These are phyloP conservation scores for Trichosporon sp. DNA, from an alignment of 1,284 basidiomycete genomes.

Conservation along the genomic window DNA sequence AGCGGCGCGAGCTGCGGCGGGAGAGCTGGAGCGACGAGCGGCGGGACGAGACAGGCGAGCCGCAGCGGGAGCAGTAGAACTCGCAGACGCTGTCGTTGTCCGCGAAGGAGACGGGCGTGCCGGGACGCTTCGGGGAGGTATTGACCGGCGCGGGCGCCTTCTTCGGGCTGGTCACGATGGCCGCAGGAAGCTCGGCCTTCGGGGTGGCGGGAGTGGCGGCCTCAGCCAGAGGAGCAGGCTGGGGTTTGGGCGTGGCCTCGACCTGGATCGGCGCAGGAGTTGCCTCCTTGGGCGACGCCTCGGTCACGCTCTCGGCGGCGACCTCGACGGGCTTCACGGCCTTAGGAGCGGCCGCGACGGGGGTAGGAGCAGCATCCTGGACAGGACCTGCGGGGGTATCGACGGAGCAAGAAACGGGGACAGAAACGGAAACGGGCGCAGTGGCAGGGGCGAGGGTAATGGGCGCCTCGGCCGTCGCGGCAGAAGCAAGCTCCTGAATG, in stretches of 20 bases:
- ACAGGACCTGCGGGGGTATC: not conserved
- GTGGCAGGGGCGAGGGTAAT: not conserved
- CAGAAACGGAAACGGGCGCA: not conserved
- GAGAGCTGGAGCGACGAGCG: conserved; percentile 15
- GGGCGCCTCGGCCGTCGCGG: not conserved
- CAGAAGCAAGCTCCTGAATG: not conserved
- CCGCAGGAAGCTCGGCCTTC: not conserved
- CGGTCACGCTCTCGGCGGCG: not conserved
- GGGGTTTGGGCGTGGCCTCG: not conserved
- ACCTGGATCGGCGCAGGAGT: not conserved
- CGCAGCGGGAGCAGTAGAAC: not conserved
- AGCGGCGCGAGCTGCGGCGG: conserved; percentile 12
- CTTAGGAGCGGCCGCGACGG: not conserved
- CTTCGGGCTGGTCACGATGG: not conserved
- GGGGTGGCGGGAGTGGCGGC: not conserved
- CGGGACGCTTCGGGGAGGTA: not conserved
- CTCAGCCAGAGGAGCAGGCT: not conserved
- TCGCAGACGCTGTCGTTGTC: not conserved
- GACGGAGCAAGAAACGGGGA: not conserved
- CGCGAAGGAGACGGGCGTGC: not conserved
- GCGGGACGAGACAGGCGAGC: conserved; percentile 10
- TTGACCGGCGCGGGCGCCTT: not conserved
- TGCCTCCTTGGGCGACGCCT: conserved; percentile 2
- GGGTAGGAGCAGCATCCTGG: not conserved
- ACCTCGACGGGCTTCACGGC: conserved; percentile 1